Evolutionary conservation across 2,329 filamentous ascomycete genomes (phyloP), one percentile per base, ranked within the genome.

Genomic region (Helicocarpus griseus): DNA sequence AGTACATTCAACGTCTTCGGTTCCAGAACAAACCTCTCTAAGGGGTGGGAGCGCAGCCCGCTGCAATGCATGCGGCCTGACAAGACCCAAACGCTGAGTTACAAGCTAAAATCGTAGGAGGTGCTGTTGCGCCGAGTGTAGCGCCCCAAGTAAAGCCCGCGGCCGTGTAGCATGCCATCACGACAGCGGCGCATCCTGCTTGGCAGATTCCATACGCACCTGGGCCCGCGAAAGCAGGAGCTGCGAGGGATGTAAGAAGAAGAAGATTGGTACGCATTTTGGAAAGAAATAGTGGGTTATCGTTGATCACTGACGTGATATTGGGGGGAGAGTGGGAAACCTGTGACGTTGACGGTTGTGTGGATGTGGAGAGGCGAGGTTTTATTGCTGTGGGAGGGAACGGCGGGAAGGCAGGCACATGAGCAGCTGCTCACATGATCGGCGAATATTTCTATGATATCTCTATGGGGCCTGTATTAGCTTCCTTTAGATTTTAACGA

Each of bases 1-100:
- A n/a, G n/a, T 14, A 9, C 3, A 2, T 36, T 36, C 33, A n/a
- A 9, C 8, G 6, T 2, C 17, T 41, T 22, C 43, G 9, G 5
- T 8, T 7, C 29, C 2, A 19, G 5, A n/a, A 33, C 28, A 53
- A n/a, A 50, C 48, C 33, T 13, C 29, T 45, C 65, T 51, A 72
- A 8, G 52, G 65, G 1, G 61, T 70, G 0, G 69, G 70, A 0
- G 57, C 51, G 1, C 72, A 29, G 9, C 69, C 33, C 3, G 64
- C 54, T 2, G 63, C 63, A 4, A 67, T 67, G 59, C 75, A 77
- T n/a, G 67, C 66, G 9, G 71, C 70, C 54, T 73, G 68, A 48
- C 75, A 79, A 0, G 57, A 62, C 0, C 74, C 76, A 52, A 64
- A 77, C 0, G 71, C 68, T 1, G 59, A 1, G 54, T 78, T 77